Base-by-base conservation (phyloP, 352 stramenopile genomes). In the Aphanomyces euteiches region DNA sequence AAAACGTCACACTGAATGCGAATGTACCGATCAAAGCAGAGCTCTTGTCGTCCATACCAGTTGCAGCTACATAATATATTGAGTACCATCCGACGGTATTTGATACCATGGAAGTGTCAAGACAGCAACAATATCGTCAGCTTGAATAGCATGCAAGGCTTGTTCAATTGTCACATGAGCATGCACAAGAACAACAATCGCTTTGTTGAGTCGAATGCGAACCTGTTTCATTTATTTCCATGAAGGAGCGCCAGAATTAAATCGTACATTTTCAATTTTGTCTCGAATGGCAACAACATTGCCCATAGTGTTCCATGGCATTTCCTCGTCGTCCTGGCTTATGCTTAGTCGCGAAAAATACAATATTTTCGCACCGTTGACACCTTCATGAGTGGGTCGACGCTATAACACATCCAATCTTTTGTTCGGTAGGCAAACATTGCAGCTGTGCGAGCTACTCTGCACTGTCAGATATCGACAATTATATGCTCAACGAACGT, bases 261-360 rank as follows among this genome's bases (percentile, higher is more conserved):
- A 66, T 53, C 43, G 82, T 17, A 93, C 83, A 38, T 92, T 88
- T 56, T 93, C 84, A 53, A 93, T 92, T 69, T 93, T 93, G 73
- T 91, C 90, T 72, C 83, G 77, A 43, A 93, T 78, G 56, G 89
- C 79, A 7, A 92, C 80, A 21, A 93, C 74, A 68, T 93, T 93
- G 6, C 72, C 66, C 38, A 93, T 79, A 4, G 72, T 56, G 6
- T 71, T 47, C 86, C 86, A 93, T 34, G 64, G 47, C 48, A 70
- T 47, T 17, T 21, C 19, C 19, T 13, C 47, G 10, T 61, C 19
- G 7, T 40, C 28, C 54, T 61, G 34, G 28, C 6, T 41, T 43
- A 61, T 19, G 39, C 8, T 13, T 37, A 8, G 5, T 69, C 8
- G 63, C 13, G 5, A 58, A n/a, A 6, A 13, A 36, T 59, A 15